Conservation (phyloP, 495 filamentous ascomycete genomes). For the Bacidia rubella region DNA sequence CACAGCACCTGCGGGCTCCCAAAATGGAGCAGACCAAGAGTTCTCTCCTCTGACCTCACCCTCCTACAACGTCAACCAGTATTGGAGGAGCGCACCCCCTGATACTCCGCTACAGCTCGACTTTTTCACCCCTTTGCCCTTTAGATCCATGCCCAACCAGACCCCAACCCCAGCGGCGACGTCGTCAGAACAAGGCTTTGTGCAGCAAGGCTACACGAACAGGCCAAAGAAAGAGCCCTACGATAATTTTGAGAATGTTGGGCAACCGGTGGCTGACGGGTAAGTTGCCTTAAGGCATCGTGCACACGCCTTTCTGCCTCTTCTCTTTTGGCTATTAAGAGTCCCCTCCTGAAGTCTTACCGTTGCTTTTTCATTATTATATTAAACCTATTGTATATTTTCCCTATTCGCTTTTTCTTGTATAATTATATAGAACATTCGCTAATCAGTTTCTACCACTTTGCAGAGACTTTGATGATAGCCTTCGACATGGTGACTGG, state of each 20-base stretch:
- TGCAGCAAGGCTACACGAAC: background rate
- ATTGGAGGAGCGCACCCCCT: too few species aligned
- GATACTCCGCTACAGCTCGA: too few species aligned
- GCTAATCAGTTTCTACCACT: background rate
- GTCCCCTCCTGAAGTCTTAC: background rate
- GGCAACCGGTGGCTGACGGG: background rate
- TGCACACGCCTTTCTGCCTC: too few species aligned
- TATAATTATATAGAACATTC: background rate
- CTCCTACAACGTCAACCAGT: too few species aligned
- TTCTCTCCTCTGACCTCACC: too few species aligned
- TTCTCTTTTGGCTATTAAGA: background rate
- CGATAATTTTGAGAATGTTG: background rate
- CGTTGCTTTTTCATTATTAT: background rate
- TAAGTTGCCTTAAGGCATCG: background rate
- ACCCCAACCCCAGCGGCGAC: background rate
- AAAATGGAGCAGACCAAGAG: too few species aligned
- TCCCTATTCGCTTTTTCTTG: background rate
- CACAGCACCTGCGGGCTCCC: too few species aligned
- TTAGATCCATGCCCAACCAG: too few species aligned
- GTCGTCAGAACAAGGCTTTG: background rate
- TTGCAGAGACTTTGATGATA: background rate
- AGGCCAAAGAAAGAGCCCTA: background rate
- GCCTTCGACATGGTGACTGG: too few species aligned
- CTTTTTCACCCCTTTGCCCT: too few species aligned
- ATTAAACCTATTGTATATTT: background rate